Percentiles rank a stretch among this genome's conserved stretches.
phyloP scores from a whole-genome alignment of 2,329 filamentous ascomycete genomes.

The Fusarium udum region DNA sequence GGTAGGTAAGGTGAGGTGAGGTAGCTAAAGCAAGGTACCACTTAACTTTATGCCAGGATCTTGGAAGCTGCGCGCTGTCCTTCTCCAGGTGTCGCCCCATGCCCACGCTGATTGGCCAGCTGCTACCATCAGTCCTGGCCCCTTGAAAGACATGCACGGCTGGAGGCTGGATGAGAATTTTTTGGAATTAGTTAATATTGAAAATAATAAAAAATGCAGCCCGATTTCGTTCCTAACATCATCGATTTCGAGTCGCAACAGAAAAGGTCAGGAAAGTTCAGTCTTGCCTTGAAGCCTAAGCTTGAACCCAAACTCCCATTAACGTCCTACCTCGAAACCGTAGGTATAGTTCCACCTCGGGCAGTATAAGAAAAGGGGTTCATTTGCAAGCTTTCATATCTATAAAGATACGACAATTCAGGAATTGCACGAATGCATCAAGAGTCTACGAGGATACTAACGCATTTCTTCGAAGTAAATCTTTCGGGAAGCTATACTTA shows the following conservation, averaged over 20 bases:
- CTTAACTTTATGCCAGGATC: slow-evolving; percentile 13
- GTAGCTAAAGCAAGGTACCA: slow-evolving; percentile 31
- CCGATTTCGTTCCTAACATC: background rate
- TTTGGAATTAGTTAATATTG: background rate
- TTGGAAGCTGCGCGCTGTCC: slow-evolving; percentile 36
- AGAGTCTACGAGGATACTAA: background rate
- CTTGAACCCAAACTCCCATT: background rate
- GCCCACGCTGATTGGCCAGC: slow-evolving; percentile 40
- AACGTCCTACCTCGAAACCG: background rate
- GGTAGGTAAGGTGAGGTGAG: background rate
- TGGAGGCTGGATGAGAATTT: background rate
- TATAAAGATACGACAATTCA: background rate
- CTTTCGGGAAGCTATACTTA: background rate
- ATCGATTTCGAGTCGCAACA: background rate
- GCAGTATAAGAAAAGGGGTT: background rate
- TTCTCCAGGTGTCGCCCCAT: slow-evolving; percentile 43
- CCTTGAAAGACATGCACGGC: background rate
- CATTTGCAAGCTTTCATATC: background rate
- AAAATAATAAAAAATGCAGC: background rate
- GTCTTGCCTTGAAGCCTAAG: background rate
- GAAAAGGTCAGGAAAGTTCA: background rate
- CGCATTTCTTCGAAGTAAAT: background rate
- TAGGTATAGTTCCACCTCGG: background rate
- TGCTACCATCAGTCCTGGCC: slow-evolving; percentile 6
- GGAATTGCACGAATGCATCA: background rate